Evolutionary conservation across 129 eudicot genomes (phyloP).

Genomic region (Heracleum sosnowskyi): DNA sequence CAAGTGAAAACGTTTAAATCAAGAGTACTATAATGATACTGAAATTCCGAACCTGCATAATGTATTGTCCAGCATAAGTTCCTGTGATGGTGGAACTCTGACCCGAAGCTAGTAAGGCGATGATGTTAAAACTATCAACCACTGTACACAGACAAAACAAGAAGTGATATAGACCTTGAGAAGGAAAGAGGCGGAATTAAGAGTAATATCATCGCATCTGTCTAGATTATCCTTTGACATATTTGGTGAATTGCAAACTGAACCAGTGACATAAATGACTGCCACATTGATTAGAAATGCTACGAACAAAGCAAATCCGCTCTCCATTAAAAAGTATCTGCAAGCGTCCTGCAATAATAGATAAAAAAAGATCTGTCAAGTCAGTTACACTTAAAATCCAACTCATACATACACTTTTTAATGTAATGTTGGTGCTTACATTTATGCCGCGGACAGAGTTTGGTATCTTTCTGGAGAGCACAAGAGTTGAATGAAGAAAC

Average conservation of each 20-base stretch:
- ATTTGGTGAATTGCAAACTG: slow-evolving; percentile 54
- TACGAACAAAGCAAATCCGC: slow-evolving; percentile 75
- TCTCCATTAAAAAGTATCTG: slow-evolving; percentile 66
- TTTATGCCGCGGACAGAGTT: slow-evolving; percentile 63
- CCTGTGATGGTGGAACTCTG: no score
- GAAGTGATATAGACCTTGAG: slow-evolving; percentile 46
- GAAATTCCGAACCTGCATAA: no score
- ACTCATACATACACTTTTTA: neutral
- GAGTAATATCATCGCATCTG: slow-evolving; percentile 53
- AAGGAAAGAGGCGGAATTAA: slow-evolving; percentile 75
- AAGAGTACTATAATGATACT: no score
- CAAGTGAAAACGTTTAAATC: no score
- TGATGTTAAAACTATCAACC: no score
- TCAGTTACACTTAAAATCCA: neutral
- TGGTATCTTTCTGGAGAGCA: slow-evolving; percentile 71
- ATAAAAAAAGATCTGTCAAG: neutral
- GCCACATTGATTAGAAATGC: slow-evolving; percentile 77
- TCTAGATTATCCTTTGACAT: slow-evolving; percentile 29
- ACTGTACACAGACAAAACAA: no score
- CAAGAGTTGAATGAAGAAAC: slow-evolving; percentile 90
- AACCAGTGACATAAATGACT: slow-evolving; percentile 64
- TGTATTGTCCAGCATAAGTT: no score
- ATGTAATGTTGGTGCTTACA: slow-evolving; percentile 44
- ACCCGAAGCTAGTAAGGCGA: no score
- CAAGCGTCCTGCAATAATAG: slow-evolving; percentile 73